Conservation (phyloP, 768 basidiomycete species). For the Leccinum olivaceopallidum region DNA sequence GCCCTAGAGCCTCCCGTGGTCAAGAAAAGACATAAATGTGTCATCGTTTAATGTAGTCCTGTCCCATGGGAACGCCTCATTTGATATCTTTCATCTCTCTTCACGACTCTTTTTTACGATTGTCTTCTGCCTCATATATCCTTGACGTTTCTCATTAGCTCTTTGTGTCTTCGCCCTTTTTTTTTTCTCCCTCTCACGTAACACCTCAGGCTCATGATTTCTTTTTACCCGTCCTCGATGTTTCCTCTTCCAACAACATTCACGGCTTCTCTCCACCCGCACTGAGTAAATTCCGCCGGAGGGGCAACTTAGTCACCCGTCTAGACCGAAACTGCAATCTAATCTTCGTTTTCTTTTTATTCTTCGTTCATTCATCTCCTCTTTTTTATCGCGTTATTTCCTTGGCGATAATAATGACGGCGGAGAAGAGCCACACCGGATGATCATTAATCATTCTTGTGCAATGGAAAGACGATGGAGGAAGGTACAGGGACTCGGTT, state of each 20-base stretch:
- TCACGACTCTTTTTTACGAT: constrained; percentile 36
- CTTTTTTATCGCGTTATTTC: constrained; percentile 6
- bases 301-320: constrained; percentile 24
- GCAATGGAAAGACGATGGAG: constrained; percentile 9
- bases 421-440: constrained; percentile 2
- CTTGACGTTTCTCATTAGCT: constrained; percentile 29
- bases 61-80: constrained; percentile 26
- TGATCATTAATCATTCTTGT: constrained; percentile 19
- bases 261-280: constrained; percentile 19
- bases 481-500: constrained; percentile 22
- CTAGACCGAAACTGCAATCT: constrained; percentile 27
- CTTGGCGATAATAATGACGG: constrained; percentile 10
- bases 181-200: constrained; percentile 16
- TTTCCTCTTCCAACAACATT: constrained; percentile 14
- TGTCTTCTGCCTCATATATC: constrained; percentile 37
- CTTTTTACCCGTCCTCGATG: constrained; percentile 28
- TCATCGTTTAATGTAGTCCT: constrained; percentile 67
- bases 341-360: constrained; percentile 18
- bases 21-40: constrained; percentile 78
- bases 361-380: constrained; percentile 1
- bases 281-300: constrained; percentile 30
- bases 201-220: constrained; percentile 25
- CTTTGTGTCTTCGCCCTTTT: constrained; percentile 20
- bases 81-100: constrained; percentile 37
- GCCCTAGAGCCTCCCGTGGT: constrained; percentile 96